These are phyloP conservation scores for Umbellularia californica DNA, from an alignment of 164 flowering plant genomes.

Conservation along the genomic window DNA sequence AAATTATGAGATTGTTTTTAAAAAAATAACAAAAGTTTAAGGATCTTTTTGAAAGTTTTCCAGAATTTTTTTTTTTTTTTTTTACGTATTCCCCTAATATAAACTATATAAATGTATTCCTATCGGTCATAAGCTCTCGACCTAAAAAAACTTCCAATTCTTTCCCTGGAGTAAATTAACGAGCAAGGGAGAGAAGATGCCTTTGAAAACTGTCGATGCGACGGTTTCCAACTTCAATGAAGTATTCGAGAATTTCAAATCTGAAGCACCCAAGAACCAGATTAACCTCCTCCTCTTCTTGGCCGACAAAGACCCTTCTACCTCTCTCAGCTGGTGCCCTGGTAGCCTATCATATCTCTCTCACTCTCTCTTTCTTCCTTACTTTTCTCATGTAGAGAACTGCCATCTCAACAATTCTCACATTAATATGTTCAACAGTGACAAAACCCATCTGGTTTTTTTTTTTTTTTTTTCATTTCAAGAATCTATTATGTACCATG, in stretches of 20 bases:
- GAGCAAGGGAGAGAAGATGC: slow-evolving; percentile 39
- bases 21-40: too few species aligned
- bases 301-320: slow-evolving; percentile 83
- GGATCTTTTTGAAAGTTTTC: too few species aligned
- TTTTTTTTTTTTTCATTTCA: too few species aligned
- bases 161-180: too few species aligned
- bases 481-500: too few species aligned
- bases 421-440: too few species aligned
- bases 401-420: too few species aligned
- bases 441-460: too few species aligned
- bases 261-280: slow-evolving; percentile 52
- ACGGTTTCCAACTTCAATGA: slow-evolving; percentile 51
- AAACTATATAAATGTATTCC: too few species aligned
- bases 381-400: not conserved
- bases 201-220: slow-evolving; percentile 61
- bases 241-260: slow-evolving; percentile 51
- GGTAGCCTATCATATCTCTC: slow-evolving; percentile 34
- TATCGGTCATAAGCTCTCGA: not conserved
- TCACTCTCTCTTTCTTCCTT: not conserved
- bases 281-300: slow-evolving; percentile 81
- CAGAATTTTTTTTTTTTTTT: too few species aligned
- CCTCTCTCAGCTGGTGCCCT: slow-evolving; percentile 95
- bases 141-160: not conserved
- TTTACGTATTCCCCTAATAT: too few species aligned
- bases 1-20: too few species aligned